A percentile compares a stretch with the other conserved stretches of the same genome.
These are phyloP conservation scores for Asclepias syriaca DNA, from an alignment of 257 asterid species.

Conservation along the genomic window DNA sequence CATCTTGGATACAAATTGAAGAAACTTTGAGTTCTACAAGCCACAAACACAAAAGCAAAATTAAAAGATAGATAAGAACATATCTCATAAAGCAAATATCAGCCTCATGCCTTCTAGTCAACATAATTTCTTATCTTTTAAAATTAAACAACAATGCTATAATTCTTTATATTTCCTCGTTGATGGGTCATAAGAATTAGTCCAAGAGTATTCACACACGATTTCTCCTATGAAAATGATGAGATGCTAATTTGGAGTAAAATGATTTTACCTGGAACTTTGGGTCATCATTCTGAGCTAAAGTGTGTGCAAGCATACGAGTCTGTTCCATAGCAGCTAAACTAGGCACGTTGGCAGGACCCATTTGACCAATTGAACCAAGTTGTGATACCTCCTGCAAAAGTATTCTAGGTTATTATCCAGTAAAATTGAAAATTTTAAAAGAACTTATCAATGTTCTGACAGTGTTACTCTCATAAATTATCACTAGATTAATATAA, in stretches of 20 bases:
- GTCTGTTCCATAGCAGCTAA: conserved; percentile 88
- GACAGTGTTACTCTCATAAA: not conserved
- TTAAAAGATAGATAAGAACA: not conserved
- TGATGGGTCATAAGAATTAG: not conserved
- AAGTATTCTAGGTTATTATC: conserved; percentile 14
- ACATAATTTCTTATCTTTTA: not conserved
- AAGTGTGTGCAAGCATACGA: conserved; percentile 86
- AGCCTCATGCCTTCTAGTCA: not conserved
- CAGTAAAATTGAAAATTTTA: not conserved
- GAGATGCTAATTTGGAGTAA: not conserved
- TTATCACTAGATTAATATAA: not conserved
- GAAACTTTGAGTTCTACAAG: conserved; percentile 83
- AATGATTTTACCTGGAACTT: conserved; percentile 77
- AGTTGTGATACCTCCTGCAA: conserved; percentile 82
- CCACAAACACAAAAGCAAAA: conserved; percentile 8
- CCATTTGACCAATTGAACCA: conserved; percentile 63
- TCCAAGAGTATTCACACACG: not conserved
- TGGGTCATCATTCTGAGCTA: conserved; percentile 92
- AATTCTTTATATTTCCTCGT: not conserved
- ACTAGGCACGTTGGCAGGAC: conserved; percentile 50
- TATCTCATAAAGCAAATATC: not conserved
- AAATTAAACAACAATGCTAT: not conserved
- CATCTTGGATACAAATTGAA: conserved; percentile 97
- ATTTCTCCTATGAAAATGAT: not conserved
- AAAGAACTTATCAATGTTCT: not conserved